phyloP scores from a whole-genome alignment of 2,329 filamentous ascomycete species.

The Xylariaceae sp. region DNA sequence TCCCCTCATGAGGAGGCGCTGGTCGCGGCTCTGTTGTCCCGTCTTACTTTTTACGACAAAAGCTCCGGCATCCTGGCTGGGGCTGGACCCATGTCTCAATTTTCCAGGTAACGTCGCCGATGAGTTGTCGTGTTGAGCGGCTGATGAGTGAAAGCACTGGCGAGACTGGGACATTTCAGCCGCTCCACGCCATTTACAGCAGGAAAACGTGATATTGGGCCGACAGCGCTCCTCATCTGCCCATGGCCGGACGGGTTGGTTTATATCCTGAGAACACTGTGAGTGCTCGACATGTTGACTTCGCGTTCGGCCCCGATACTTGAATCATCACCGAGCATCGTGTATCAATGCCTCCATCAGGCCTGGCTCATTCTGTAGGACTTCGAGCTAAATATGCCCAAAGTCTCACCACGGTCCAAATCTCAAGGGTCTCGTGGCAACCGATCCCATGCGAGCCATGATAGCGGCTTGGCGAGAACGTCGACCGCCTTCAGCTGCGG shows the following conservation, averaged over 20 bases:
- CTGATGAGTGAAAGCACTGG: constrained; percentile 1
- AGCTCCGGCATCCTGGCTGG: neutral
- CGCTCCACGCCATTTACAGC: neutral
- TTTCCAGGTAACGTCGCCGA: neutral
- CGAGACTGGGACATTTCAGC: constrained; percentile 10
- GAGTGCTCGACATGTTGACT: too few species aligned
- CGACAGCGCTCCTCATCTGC: too few species aligned
- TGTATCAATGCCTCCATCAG: too few species aligned
- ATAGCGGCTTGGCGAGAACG: constrained; percentile 26
- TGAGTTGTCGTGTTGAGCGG: neutral
- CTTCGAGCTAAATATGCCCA: too few species aligned
- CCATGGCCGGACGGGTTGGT: too few species aligned
- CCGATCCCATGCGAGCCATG: constrained; percentile 10
- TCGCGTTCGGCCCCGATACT: too few species aligned
- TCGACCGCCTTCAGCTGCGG: constrained; percentile 36
- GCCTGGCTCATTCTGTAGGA: too few species aligned
- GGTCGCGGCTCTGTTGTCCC: constrained; percentile 4
- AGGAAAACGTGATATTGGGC: neutral
- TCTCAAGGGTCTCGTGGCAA: constrained; percentile 19
- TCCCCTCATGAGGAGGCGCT: too few species aligned
- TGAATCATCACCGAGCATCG: too few species aligned
- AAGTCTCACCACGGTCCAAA: neutral
- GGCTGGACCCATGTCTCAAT: constrained; percentile 1
- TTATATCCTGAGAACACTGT: too few species aligned
- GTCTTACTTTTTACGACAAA: constrained; percentile 10